These are phyloP conservation scores for Stephania japonica DNA, from an alignment of 164 flowering plant genomes.

Conservation along the genomic window DNA sequence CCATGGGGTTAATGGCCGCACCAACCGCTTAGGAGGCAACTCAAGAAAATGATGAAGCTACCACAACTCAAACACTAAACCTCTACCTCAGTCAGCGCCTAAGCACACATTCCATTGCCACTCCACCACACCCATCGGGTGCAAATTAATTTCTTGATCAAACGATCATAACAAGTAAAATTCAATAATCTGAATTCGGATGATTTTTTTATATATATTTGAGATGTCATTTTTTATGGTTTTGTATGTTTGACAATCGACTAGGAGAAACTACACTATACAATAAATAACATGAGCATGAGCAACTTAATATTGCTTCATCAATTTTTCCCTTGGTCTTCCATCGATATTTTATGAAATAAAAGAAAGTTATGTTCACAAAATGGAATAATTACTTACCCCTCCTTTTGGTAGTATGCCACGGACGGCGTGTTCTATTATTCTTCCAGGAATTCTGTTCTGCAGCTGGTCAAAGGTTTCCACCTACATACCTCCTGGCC, in stretches of 20 bases:
- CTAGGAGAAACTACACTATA: not conserved
- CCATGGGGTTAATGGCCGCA: too few relatives aligned
- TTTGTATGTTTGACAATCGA: not conserved
- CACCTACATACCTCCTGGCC: slow-evolving; percentile 97
- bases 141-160: not conserved
- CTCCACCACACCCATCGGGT: too few relatives aligned
- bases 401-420: slow-evolving; percentile 99
- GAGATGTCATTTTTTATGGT: not conserved
- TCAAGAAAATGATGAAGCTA: too few relatives aligned
- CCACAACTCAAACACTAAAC: too few relatives aligned
- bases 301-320: not conserved
- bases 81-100: too few relatives aligned
- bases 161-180: not conserved
- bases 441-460: slow-evolving; percentile 95
- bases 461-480: slow-evolving; percentile 96
- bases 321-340: not conserved
- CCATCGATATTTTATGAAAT: not conserved
- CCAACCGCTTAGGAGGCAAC: too few relatives aligned
- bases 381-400: slow-evolving; percentile 40
- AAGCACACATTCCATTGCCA: too few relatives aligned
- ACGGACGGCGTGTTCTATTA: slow-evolving; percentile 95
- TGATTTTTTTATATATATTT: not conserved
- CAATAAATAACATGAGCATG: not conserved
- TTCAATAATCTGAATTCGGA: not conserved
- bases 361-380: not conserved